Conservation (phyloP, 441 rosid genomes). For the Omphalea diandra region DNA sequence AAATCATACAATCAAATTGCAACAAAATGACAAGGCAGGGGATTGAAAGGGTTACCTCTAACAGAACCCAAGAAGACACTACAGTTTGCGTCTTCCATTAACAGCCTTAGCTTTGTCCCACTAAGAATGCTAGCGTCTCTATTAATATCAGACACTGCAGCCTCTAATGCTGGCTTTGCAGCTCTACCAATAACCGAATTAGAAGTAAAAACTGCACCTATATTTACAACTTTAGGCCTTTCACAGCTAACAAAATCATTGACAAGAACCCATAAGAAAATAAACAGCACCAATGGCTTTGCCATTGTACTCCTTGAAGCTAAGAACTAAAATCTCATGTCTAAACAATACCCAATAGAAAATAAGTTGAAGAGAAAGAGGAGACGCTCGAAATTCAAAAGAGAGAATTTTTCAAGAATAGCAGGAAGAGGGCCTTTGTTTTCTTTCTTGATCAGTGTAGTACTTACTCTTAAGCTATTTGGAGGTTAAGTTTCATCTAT, state of each 20-base stretch:
- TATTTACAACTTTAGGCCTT: conserved; percentile 50
- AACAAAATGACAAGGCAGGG: neutral
- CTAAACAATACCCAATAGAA: neutral
- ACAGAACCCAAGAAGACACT: conserved; percentile 69
- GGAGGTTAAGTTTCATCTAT: neutral
- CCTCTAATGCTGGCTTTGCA: conserved; percentile 69
- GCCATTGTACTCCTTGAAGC: neutral
- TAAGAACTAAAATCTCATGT: neutral
- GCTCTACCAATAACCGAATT: conserved; percentile 79
- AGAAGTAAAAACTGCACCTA: conserved; percentile 68
- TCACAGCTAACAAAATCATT: conserved; percentile 42
- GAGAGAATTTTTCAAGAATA: neutral
- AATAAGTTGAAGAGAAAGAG: neutral
- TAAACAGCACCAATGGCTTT: neutral
- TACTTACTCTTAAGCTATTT: neutral
- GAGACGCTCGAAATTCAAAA: conserved; percentile 1
- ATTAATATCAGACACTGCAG: conserved; percentile 68
- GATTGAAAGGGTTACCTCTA: conserved; percentile 41
- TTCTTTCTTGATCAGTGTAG: neutral
- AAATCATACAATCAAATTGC: neutral
- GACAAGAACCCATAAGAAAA: conserved; percentile 32
- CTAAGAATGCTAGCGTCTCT: conserved; percentile 48
- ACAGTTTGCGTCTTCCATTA: conserved; percentile 50
- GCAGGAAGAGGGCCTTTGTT: neutral
- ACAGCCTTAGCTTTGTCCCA: conserved; percentile 48